Base-by-base conservation (phyloP, 164 flowering plant genomes). In the Malania oleifera region DNA sequence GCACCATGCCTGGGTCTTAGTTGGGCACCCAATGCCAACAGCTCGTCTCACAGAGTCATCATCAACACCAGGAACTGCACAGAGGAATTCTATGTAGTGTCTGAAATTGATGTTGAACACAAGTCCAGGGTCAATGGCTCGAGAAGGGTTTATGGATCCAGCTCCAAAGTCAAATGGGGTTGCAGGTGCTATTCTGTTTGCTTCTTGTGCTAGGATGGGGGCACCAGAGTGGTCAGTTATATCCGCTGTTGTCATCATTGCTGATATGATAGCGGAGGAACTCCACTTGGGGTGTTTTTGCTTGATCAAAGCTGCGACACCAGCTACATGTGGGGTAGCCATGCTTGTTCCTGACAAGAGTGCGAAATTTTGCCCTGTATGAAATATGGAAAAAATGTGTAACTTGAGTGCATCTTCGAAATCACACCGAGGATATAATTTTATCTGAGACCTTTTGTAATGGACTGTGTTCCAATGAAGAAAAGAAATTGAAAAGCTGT, bases 301-400 rank as follows among this genome's bases (percentile, higher is more conserved):
- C 67, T 80, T 83, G 61, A 83, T 78, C 34, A 80, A 57, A 4
- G 83, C 88, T 0, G 85, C 81, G 4, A 76, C 65, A 17, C 85
- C 83, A n/a, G 88, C 88, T 37, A 80, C 56, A 27, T 80, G 88
- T 22, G 83, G 83, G 2, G 85, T 70, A 15, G 88, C 83, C 88
- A 83, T 83, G 80, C 83, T 80, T 12, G 88, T 80, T 23, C 83
- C 87, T 4, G 85, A 80, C 20, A 75, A 58, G 3, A 80, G 70
- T 2, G 87, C 87, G 27, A 82, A 82, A 10, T 54, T 60, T 51
- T 78, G 78, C 8, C 84, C 82, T 77, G 75, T 40, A 40, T 11
- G 12, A 65, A 1, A 40, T 20, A 54, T 9, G 0, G n/a, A 37
- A 50, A 47, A 12, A 47, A 24, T 24, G 14, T 46, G 9, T 14